Base-by-base conservation (phyloP, 1,284 basidiomycete species). In the Sparassis latifolia region DNA sequence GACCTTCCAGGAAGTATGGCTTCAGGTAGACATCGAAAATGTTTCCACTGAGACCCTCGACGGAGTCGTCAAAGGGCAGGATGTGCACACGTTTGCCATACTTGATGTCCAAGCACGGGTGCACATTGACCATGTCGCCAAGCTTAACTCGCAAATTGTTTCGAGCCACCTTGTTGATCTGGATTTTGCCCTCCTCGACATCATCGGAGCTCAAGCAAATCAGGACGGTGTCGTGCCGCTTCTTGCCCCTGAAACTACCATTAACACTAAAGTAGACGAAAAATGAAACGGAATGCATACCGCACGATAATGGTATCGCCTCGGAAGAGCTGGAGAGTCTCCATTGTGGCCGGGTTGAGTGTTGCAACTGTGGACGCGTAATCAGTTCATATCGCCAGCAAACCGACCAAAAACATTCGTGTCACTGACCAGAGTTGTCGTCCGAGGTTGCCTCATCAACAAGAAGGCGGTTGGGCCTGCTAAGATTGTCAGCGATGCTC, bases 1-100 rank as follows among this genome's bases (percentile, higher is more conserved):
- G 58, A 87, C 86, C 86, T 72, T 99, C 97, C n/a, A 99, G 82
- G 87, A 99, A 99, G 72, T 99, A 99, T 0, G 96, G 97, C 77
- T 89, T 97, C 58, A 99, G 84, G 74, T 96, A 99, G 45, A 99
- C 95, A 65, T 99, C 97, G 63, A 99, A 99, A 58, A 99, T 82
- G 74, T 99, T 99, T 33, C 97, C 97, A 59, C 93, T 96, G 46
- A 99, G 78, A 61, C 92, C 97, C 73, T 99, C 97, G 56, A 99
- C 78, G 7, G 96, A 98, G 75, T 99, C 97, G 64, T 98, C 95
- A 65, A 99, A 99, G 9, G 97, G 97, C 29, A 99, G 77, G 50
- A 99, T 82, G 68, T 99, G 97, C 42, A 99, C 86, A 51, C 96
- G 88, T 71, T 99, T 99, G 62, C 97, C 97, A 69, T 99, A 99